Evolutionary conservation across 2,329 filamentous ascomycete species (phyloP).

Genomic region (Periconia sp.): DNA sequence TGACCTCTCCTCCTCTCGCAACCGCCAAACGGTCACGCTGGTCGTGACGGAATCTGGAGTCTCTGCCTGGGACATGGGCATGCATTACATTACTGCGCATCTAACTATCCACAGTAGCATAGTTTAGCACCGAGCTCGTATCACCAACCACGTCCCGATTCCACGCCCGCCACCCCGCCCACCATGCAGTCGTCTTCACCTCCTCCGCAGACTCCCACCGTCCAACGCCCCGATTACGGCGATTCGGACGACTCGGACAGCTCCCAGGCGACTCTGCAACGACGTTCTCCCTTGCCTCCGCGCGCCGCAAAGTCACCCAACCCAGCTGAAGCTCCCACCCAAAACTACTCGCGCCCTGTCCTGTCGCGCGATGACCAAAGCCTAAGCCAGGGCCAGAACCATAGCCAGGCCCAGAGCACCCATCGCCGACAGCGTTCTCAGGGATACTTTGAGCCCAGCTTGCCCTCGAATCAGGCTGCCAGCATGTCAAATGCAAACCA

Average conservation of each 20-base stretch:
- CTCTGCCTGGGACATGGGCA: background rate
- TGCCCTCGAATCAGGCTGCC: conserved; percentile 64
- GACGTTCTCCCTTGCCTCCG: conserved; percentile 42
- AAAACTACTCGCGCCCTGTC: conserved; percentile 43
- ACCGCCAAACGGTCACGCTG: conserved; percentile 19
- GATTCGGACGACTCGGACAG: conserved; percentile 43
- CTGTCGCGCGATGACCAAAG: conserved; percentile 42
- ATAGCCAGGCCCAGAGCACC: conserved; percentile 42
- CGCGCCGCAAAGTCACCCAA: conserved; percentile 28
- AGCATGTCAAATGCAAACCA: conserved; percentile 37
- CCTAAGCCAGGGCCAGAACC: conserved; percentile 22
- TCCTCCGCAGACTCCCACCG: conserved; percentile 34
- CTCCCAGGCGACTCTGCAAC: conserved; percentile 42
- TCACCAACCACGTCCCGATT: conserved; percentile 1
- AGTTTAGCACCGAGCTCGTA: conserved; percentile 3
- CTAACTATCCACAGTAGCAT: background rate
- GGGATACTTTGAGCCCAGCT: conserved; percentile 73
- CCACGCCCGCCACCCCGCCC: conserved; percentile 3
- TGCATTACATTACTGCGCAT: background rate
- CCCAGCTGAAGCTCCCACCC: conserved; percentile 25
- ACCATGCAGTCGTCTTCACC: conserved; percentile 37
- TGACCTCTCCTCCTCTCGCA: background rate
- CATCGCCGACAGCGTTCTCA: conserved; percentile 71
- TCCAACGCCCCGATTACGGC: conserved; percentile 29
- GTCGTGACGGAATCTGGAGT: conserved; percentile 21